These are phyloP conservation scores for Fragaria ananassa DNA, from an alignment of 306 rosid species.

Conservation along the genomic window DNA sequence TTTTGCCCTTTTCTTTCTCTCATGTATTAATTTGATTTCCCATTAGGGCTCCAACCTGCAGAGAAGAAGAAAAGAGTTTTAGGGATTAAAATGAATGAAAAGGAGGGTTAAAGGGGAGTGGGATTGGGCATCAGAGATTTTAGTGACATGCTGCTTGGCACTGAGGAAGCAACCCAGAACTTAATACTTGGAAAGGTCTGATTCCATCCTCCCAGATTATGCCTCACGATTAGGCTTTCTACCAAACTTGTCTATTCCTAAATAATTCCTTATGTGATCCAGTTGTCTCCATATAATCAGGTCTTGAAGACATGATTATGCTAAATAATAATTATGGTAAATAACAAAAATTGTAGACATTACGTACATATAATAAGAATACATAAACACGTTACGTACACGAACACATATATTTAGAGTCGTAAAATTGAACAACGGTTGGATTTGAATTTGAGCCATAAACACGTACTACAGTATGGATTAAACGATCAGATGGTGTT, in stretches of 20 bases:
- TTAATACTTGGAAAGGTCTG: not conserved
- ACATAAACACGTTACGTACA: no score
- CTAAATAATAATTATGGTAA: no score
- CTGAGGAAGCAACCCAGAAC: not conserved
- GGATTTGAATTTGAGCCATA: no score
- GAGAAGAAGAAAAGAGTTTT: not conserved
- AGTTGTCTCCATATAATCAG: constrained; percentile 4
- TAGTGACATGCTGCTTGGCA: not conserved
- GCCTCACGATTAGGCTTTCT: constrained; percentile 16
- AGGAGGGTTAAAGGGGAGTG: not conserved
- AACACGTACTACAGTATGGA: no score
- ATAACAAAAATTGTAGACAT: no score
- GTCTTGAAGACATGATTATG: no score
- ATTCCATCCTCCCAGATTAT: constrained; percentile 6
- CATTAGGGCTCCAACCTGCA: not conserved
- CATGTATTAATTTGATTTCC: not conserved
- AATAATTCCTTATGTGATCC: not conserved
- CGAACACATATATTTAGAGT: no score
- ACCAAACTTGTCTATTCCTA: constrained; percentile 12
- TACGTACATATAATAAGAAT: no score
- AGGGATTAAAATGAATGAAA: not conserved
- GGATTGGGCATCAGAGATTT: not conserved
- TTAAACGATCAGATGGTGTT: no score
- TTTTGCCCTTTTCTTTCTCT: no score
- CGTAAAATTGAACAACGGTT: no score